Evolutionary conservation across 2,329 filamentous ascomycete genomes (phyloP).

Genomic region (Pestalotiopsis sp.): DNA sequence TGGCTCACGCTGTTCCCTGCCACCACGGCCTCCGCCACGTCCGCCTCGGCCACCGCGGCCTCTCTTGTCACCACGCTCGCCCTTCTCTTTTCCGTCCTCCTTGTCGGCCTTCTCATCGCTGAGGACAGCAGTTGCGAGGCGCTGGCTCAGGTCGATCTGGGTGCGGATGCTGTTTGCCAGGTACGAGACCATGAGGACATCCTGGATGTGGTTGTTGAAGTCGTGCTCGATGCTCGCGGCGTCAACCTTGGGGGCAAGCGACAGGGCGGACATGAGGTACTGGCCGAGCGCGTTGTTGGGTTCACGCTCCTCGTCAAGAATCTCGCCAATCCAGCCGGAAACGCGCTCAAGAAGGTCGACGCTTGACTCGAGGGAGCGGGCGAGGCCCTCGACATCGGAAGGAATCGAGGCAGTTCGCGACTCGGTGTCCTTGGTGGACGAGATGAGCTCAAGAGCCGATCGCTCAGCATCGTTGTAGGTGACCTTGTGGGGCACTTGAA

Average conservation of each 20-base stretch:
- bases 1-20: conserved; percentile 49
- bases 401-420: conserved; percentile 73
- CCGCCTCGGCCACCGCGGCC: conserved; percentile 41
- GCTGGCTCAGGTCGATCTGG: conserved; percentile 97
- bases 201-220: conserved; percentile 99
- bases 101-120: conserved; percentile 49
- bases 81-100: conserved; percentile 42
- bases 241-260: conserved; percentile 93
- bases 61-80: conserved; percentile 46
- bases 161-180: conserved; percentile 98
- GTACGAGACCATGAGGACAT: conserved; percentile 97
- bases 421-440: conserved; percentile 79
- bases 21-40: conserved; percentile 53
- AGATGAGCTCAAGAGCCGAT: conserved; percentile 77
- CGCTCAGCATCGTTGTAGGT: conserved; percentile 75
- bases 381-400: conserved; percentile 87
- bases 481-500: conserved; percentile 94
- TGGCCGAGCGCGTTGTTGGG: conserved; percentile 92
- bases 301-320: conserved; percentile 90
- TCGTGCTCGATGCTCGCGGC: conserved; percentile 88
- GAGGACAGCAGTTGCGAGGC: conserved; percentile 80
- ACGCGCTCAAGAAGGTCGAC: conserved; percentile 89
- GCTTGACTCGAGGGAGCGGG: conserved; percentile 84
- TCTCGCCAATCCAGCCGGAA: conserved; percentile 87
- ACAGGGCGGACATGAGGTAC: conserved; percentile 91